Base-by-base conservation (phyloP, 192 early-diverging fungal genomes). In the Gonapodya sp. region DNA sequence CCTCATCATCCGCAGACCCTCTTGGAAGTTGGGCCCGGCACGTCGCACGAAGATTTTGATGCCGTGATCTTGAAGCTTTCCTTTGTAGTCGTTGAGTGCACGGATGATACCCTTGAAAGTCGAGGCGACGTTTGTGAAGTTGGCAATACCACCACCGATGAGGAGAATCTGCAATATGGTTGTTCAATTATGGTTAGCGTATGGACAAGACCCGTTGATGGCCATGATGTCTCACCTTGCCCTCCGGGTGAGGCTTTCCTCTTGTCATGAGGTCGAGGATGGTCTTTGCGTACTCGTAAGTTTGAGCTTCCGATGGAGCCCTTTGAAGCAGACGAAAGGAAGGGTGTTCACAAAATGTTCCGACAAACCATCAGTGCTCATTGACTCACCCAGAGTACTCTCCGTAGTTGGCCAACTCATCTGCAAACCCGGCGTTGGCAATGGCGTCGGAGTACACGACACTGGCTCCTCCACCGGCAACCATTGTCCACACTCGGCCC, bases 31-130 rank as follows among this genome's bases (percentile, higher is more conserved):
- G 81, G 97, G 97, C 24, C 97, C 97, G 78, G 96, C 97, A 85
- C 97, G 96, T 73, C 97, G 95, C 81, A 98, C 95, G 88, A 93
- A 98, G 82, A 99, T 94, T 85, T 93, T 94, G 73, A 97, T 95
- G 78, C 94, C 92, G 88, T 96, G 95, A 81, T 85, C 86, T 81
- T 94, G 94, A 80, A 99, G 87, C 35, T 88, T 86, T 87, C 94
- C 93, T 87, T 95, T 93, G 92, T 93, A 99, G 85, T 97, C 96
- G 78, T 90, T 91, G 78, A 99, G 89, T 36, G 97, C 96, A 73
- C 94, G 93, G 82, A 97, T 95, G 85, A 99, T 94, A 83, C 97
- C 97, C 94, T 99, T 99, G 93, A 99, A 99, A 18, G 97, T 99
- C 36, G 96, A 92, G 8, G 96, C 95, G 64, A 99, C 97, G 86